These are phyloP conservation scores for Wallacemonas sp. DNA, from an alignment of 208 protist species.

Conservation along the genomic window DNA sequence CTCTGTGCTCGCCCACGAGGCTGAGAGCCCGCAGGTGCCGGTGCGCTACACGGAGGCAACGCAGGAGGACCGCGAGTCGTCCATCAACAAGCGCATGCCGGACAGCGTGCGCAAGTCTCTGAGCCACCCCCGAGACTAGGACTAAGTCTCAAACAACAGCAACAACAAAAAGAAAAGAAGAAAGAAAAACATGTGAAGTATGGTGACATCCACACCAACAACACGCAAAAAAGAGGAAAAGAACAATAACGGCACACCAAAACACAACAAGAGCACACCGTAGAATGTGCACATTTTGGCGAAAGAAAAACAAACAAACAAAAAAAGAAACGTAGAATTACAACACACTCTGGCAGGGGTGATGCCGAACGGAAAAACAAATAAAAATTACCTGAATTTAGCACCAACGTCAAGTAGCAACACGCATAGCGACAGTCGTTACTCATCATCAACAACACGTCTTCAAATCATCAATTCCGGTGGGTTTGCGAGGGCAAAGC, in stretches of 20 bases:
- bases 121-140: constrained; percentile 12
- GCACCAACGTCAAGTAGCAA: not conserved
- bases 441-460: too few species aligned
- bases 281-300: too few species aligned
- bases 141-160: constrained; percentile 6
- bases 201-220: not conserved
- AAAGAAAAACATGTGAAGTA: not conserved
- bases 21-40: constrained; percentile 14
- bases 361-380: too few species aligned
- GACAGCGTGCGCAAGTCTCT: constrained; percentile 21
- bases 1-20: constrained; percentile 17
- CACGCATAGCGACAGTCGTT: too few species aligned
- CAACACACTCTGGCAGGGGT: too few species aligned
- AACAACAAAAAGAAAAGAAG: constrained; percentile 4
- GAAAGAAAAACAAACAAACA: too few species aligned
- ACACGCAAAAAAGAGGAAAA: too few species aligned
- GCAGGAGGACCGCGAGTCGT: constrained; percentile 10
- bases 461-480: too few species aligned
- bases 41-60: constrained; percentile 12
- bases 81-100: constrained; percentile 25
- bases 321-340: too few species aligned
- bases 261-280: too few species aligned
- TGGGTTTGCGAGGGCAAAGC: too few species aligned
- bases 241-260: too few species aligned
- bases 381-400: not conserved